Conservation (phyloP, 257 asterid species). For the Petunia axillaris region DNA sequence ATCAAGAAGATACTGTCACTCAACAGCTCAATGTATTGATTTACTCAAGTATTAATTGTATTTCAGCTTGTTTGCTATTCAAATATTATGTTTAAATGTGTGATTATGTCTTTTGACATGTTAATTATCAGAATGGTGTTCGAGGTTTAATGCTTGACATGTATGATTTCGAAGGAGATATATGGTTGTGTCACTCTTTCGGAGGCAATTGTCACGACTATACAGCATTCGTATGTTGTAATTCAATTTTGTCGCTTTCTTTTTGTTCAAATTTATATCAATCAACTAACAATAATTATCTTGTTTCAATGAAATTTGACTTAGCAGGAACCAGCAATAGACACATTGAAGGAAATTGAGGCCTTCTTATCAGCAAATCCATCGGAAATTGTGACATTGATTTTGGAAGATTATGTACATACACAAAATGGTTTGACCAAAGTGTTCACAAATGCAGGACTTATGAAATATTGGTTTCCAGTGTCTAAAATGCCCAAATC, state of each 20-base stretch:
- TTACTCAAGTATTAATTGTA: background rate
- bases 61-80: background rate
- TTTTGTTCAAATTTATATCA: background rate
- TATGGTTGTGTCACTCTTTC: conserved; percentile 91
- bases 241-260: too few species aligned
- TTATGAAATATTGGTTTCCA: conserved; percentile 81
- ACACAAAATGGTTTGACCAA: conserved; percentile 71
- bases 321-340: conserved; percentile 56
- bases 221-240: conserved; percentile 66
- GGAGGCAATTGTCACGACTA: conserved; percentile 75
- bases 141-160: conserved; percentile 90
- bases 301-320: background rate
- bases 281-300: background rate
- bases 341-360: conserved; percentile 67
- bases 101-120: background rate
- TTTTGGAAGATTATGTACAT: conserved; percentile 81
- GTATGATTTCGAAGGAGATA: conserved; percentile 68
- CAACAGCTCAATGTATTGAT: conserved; percentile 65
- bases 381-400: conserved; percentile 77
- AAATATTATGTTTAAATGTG: background rate
- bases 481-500: conserved; percentile 69
- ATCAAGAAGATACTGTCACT: conserved; percentile 78
- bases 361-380: conserved; percentile 68
- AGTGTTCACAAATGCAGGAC: conserved; percentile 66
- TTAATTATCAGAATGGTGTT: conserved; percentile 65